phyloP scores from a whole-genome alignment of 305 asterid species.

The Plantago rigida region DNA sequence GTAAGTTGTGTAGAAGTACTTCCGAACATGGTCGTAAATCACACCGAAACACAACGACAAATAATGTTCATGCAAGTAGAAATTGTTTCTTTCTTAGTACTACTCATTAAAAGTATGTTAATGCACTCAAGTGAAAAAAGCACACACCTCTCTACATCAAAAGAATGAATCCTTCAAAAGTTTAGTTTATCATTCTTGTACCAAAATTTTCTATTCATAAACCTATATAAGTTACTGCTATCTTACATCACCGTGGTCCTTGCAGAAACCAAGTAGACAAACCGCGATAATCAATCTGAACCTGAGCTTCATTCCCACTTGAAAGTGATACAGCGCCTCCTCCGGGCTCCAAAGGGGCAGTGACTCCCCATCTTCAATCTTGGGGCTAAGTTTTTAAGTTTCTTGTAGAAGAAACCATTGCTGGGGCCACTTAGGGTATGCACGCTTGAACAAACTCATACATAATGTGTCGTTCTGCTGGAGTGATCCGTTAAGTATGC shows the following conservation, averaged over 20 bases:
- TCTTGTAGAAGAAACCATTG: conserved; percentile 58
- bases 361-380: neutral
- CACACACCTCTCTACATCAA: too few relatives aligned
- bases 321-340: conserved; percentile 17
- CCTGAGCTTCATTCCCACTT: conserved; percentile 70
- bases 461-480: conserved; percentile 91
- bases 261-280: conserved; percentile 25
- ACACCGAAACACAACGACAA: too few relatives aligned
- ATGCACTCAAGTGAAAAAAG: too few relatives aligned
- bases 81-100: too few relatives aligned
- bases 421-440: conserved; percentile 87
- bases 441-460: conserved; percentile 77
- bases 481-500: conserved; percentile 63
- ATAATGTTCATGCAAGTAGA: too few relatives aligned
- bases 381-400: conserved; percentile 24
- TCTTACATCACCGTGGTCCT: neutral
- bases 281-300: conserved; percentile 39
- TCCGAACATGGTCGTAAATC: too few relatives aligned
- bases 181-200: too few relatives aligned
- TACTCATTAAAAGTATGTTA: too few relatives aligned
- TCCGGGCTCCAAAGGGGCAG: conserved; percentile 7
- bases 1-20: too few relatives aligned
- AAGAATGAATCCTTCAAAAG: neutral
- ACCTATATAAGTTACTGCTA: neutral
- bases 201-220: too few relatives aligned